Evolutionary conservation across 1,139 yeast genomes (phyloP).

Genomic region (Blastobotrys persicus): DNA sequence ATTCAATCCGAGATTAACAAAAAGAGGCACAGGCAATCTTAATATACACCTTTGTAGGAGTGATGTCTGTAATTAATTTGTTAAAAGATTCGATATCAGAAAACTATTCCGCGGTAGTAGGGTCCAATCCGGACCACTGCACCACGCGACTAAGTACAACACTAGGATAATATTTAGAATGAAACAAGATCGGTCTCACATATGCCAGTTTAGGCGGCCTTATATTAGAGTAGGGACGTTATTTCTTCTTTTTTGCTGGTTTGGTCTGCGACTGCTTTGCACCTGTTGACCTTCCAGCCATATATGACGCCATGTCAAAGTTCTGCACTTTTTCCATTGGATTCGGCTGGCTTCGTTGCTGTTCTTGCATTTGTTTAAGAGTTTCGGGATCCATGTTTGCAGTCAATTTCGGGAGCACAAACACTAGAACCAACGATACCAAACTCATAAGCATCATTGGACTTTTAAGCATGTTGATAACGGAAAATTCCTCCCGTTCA

Average conservation of each 20-base stretch:
- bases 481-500: conserved; percentile 35
- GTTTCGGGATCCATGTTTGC: conserved; percentile 39
- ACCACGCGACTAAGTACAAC: no score
- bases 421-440: conserved; percentile 36
- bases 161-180: no score
- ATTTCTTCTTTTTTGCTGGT: conserved; percentile 17
- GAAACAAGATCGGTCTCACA: no score
- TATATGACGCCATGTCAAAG: conserved; percentile 33
- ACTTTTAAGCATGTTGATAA: conserved; percentile 35
- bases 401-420: conserved; percentile 36
- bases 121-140: no score
- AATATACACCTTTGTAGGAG: neutral
- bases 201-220: no score
- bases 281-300: conserved; percentile 26
- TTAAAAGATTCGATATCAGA: conserved; percentile 1
- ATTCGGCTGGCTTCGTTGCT: conserved; percentile 22
- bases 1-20: conserved; percentile 8
- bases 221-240: no score
- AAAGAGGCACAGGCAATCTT: neutral
- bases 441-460: conserved; percentile 41
- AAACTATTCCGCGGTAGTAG: no score
- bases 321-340: conserved; percentile 27
- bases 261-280: conserved; percentile 18
- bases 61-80: neutral
- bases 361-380: conserved; percentile 32